Base-by-base conservation (phyloP, 768 basidiomycete genomes). In the Cubamyces sp. region DNA sequence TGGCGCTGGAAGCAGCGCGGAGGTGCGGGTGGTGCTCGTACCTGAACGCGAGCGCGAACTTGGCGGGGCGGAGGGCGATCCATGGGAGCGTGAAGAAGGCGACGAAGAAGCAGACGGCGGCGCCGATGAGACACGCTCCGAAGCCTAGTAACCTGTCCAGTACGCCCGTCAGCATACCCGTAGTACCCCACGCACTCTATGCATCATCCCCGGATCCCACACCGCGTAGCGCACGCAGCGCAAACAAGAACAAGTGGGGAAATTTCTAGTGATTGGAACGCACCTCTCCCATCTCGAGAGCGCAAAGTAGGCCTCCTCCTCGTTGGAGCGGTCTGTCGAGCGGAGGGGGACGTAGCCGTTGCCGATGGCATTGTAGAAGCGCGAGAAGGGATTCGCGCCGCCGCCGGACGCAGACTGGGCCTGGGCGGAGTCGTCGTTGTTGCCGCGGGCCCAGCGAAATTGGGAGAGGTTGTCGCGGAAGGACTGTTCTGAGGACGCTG, bases 281-380 rank as follows among this genome's bases (percentile, higher is more conserved):
- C 71, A 90, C 90, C 96, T 82, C 73, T 98, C 96, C 96, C 96
- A 98, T 75, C 95, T 82, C 55, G 90, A 90, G 41, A 96, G 77
- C 45, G 91, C 90, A 75, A 97, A 93, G 83, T 90, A 96, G 2
- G 96, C 96, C 71, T 98, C 94, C 68, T 98, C 96, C 73, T 99
- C 96, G 74, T 94, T 94, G 30, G 90, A 89, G 46, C 86, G 82
- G 66, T 94, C 93, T 64, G 72, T 84, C 3, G 90, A 91, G 42
- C 93, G 82, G 62, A 98, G 78, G 0, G 96, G 97, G 50, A 98
- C 87, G 70, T 97, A 97, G 65, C 89, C 87, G 14, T 88, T 88
- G 9, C 91, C 91, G 52, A 98, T 81, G 18, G 90, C 84, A 60
- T 86, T 90, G 77, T 96, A 96, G 73, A 96, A 92, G 28, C 94